Conservation (phyloP, 495 filamentous ascomycete species). For the Hypoxylon lienhwacheense region DNA sequence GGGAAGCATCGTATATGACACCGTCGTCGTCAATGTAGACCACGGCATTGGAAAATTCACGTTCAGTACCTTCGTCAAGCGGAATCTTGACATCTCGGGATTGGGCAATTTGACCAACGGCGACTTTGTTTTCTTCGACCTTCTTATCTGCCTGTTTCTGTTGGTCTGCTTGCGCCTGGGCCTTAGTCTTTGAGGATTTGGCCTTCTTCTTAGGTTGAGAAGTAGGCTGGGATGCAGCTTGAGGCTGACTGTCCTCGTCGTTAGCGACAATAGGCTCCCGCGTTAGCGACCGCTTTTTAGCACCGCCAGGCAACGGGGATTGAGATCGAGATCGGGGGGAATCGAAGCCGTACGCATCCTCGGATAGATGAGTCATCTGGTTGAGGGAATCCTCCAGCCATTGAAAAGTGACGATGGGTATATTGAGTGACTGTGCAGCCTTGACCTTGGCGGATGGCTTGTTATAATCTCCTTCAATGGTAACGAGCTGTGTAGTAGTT, state of each 20-base stretch:
- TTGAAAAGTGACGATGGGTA: slow-evolving; percentile 61
- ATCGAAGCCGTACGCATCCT: slow-evolving; percentile 41
- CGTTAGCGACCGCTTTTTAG: slow-evolving; percentile 30
- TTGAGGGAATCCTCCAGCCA: slow-evolving; percentile 63
- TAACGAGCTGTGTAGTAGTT: slow-evolving; percentile 63
- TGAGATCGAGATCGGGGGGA: slow-evolving; percentile 25
- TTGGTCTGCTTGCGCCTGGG: slow-evolving; percentile 21
- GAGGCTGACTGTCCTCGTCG: slow-evolving; percentile 16
- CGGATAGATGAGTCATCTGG: slow-evolving; percentile 47
- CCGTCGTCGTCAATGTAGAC: slow-evolving; percentile 68
- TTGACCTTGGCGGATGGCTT: slow-evolving; percentile 54
- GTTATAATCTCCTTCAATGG: slow-evolving; percentile 55
- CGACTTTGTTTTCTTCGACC: slow-evolving; percentile 37
- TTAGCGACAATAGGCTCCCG: slow-evolving; percentile 27
- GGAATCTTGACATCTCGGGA: slow-evolving; percentile 50
- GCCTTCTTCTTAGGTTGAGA: slow-evolving; percentile 20
- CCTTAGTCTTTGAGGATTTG: slow-evolving; percentile 40
- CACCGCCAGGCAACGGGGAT: slow-evolving; percentile 13
- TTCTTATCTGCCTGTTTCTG: slow-evolving; percentile 14
- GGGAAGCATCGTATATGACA: slow-evolving; percentile 65
- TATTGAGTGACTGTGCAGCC: slow-evolving; percentile 49
- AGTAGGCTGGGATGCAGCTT: not conserved
- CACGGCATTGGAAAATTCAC: slow-evolving; percentile 35
- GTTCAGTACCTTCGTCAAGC: slow-evolving; percentile 46
- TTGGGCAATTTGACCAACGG: slow-evolving; percentile 50